Evolutionary conservation across 192 early-diverging fungal species (phyloP), one percentile per base, ranked within the genome.

Genomic region (Coemansia sp.): DNA sequence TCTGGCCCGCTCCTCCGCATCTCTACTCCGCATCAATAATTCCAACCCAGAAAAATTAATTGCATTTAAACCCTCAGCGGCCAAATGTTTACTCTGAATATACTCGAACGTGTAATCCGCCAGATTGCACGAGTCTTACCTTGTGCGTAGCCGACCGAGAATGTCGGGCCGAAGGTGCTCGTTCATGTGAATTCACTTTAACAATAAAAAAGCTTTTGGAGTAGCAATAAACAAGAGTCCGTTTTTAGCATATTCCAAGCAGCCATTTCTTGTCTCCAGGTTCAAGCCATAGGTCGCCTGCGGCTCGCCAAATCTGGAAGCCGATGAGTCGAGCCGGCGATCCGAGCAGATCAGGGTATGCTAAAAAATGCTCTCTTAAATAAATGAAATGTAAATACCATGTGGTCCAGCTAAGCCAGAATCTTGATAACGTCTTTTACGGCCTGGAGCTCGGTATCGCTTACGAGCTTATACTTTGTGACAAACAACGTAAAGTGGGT

Each of bases 401-500:
- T 32, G 32, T 8, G 19, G 19, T 32, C 32, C 6, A 19, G 22
- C 60, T 69, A 75, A 23, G 72, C 73, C 27, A 77, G 64, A 47
- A 70, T 75, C 49, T 79, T 77, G 58, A 77, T 79, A 21, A 83
- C 72, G 53, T 83, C 75, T 64, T 82, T 82, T 66, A 83, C 81
- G 25, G 72, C 70, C 60, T 78, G 75, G 49, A 83, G 76, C 64
- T 83, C 81, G 22, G 71, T 67, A 35, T 72, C 69, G 69, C 70
- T 72, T 56, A 98, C 89, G 64, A 96, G 76, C 59, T 86, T 76
- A 77, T 94, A 96, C 76, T 95, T 90, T 60, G 88, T 85, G 59
- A 90, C 92, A 81, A 98, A 96, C 12, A 91, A 79, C 15, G 94
- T 86, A 83, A 95, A 96, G 76, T 98, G 96, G 65, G 94, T 94